Evolutionary conservation across 129 eudicot species (phyloP).

Genomic region (Helianthus tuberosus): DNA sequence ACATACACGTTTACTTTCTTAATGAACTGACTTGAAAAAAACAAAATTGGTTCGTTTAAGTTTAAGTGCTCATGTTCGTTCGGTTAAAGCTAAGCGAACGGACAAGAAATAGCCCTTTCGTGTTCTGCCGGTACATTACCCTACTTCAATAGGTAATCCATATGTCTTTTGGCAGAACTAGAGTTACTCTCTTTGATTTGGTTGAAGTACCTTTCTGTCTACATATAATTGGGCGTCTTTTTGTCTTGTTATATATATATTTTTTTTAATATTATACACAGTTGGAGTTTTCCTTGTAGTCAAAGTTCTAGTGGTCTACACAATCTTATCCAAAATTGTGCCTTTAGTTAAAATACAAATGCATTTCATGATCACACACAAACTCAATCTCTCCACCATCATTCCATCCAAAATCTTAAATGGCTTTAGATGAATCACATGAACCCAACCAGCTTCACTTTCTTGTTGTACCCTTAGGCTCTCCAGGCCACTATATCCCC

Average conservation of each 20-base stretch:
- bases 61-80: too few relatives aligned
- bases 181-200: not conserved
- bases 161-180: too few relatives aligned
- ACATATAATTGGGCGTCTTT: conserved; percentile 7
- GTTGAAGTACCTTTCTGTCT: not conserved
- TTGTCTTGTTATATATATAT: not conserved
- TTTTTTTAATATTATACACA: too few relatives aligned
- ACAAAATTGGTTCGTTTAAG: too few relatives aligned
- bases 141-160: too few relatives aligned
- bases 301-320: not conserved
- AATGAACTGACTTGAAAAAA: too few relatives aligned
- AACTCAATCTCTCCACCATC: not conserved
- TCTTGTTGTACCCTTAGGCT: conserved; percentile 49
- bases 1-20: too few relatives aligned
- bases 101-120: too few relatives aligned
- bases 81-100: too few relatives aligned
- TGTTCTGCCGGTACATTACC: too few relatives aligned
- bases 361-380: not conserved
- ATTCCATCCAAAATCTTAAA: not conserved
- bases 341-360: not conserved
- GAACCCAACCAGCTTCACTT: conserved; percentile 47
- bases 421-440: conserved; percentile 30
- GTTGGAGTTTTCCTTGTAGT: not conserved
- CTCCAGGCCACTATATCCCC: conserved; percentile 70
- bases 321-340: conserved; percentile 1